A percentile compares a stretch with the other conserved stretches of the same genome.
These are phyloP conservation scores for Sonneratia caseolaris DNA, from an alignment of 345 rosid genomes.

Conservation along the genomic window DNA sequence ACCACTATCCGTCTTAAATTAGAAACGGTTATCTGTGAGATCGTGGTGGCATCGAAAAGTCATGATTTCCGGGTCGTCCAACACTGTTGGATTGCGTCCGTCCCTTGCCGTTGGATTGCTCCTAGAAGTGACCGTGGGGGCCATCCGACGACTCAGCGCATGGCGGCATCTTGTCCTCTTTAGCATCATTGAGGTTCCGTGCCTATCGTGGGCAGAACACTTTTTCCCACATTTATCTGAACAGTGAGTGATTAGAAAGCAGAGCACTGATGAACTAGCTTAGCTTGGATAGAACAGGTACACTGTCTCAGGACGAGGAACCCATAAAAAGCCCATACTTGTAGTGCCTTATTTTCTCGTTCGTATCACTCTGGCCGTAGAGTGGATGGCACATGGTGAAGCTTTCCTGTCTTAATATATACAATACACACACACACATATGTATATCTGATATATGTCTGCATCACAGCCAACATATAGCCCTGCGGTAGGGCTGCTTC, in stretches of 20 bases:
- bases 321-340: background rate
- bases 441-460: no score
- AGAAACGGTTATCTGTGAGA: no score
- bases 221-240: background rate
- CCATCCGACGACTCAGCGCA: no score
- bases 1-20: no score
- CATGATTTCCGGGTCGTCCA: no score
- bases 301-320: constrained; percentile 1
- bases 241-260: background rate
- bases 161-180: no score
- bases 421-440: no score
- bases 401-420: background rate
- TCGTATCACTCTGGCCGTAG: background rate
- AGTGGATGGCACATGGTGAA: background rate
- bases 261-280: background rate
- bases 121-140: no score
- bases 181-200: no score
- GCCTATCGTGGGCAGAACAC: background rate
- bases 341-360: background rate
- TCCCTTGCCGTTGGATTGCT: no score
- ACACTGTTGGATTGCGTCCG: no score
- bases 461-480: background rate
- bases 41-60: no score
- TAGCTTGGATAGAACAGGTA: background rate
- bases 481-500: background rate